Base-by-base conservation (phyloP, 2,329 filamentous ascomycete genomes). In the Botryotinia globosa region DNA sequence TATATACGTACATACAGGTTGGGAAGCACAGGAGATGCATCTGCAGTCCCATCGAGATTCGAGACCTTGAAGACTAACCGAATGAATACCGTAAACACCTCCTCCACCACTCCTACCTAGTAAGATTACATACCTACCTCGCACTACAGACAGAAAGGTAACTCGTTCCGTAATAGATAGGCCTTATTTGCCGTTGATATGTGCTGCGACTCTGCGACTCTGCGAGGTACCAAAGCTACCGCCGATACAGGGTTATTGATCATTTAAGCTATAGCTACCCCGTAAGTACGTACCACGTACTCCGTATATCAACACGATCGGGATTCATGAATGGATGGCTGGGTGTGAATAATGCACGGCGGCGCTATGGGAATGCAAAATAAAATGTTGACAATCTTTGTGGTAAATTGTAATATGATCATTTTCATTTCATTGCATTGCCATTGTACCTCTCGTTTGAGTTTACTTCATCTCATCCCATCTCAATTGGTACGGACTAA, bases 181-280 rank as follows among this genome's bases (percentile, higher is more conserved):
- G 45, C 37, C 69, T 71, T 25, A 34, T 54, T 48, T 48, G 29
- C 44, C 58, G 44, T 59, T 25, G 51, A 44, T 56, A 44, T 71
- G 58, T 71, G 59, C 69, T 48, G 56, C 67, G 42, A 69, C 63
- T 37, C 69, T 48, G 56, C 67, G 42, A 69, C 63, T 37, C 69
- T 48, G 56, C 56, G 56, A 69, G 45, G 67, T 62, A 69, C 67
- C 39, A 69, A 51, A 64, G 61, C n/a, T 58, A 65, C 59, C 58
- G 59, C 48, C 25, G n/a, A n/a, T n/a, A 54, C 48, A 54, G 48
- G 48, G 48, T 54, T 54, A 54, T 20, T 12, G 34, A 25, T 34
- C 62, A 22, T 25, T 65, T 65, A 65, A 65, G 62, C 62, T 64
- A 65, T 34, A 48, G 42, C 42, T 45, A 48, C 20, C 48, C 48